Conservation (phyloP, 2,329 filamentous ascomycete species). For the Pseudogymnoascus verrucosus region DNA sequence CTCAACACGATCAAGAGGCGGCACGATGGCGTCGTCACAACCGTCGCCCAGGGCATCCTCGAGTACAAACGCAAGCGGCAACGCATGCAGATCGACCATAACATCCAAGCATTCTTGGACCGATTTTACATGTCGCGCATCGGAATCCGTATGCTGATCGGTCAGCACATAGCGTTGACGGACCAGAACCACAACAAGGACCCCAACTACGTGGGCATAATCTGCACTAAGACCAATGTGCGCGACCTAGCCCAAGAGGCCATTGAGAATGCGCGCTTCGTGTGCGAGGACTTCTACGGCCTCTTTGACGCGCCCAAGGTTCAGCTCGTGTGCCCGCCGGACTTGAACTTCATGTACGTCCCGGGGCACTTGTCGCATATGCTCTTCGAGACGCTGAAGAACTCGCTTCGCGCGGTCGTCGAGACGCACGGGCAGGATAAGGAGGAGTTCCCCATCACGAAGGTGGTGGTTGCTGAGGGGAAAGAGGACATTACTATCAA, state of each 20-base stretch:
- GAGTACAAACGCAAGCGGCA: constrained; percentile 97
- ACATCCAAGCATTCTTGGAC: constrained; percentile 95
- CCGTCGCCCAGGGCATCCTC: constrained; percentile 93
- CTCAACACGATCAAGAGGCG: constrained; percentile 90
- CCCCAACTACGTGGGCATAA: constrained; percentile 93
- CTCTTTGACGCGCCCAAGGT: constrained; percentile 95
- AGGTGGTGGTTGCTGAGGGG: constrained; percentile 94
- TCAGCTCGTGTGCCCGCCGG: constrained; percentile 88
- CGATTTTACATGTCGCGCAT: constrained; percentile 99
- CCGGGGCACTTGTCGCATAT: constrained; percentile 98
- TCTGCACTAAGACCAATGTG: constrained; percentile 97
- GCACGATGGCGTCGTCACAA: constrained; percentile 95
- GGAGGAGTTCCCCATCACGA: constrained; percentile 91
- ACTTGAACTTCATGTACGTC: constrained; percentile 98
- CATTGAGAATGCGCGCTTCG: constrained; percentile 97
- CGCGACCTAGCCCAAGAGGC: constrained; percentile 91
- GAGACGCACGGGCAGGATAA: constrained; percentile 92
- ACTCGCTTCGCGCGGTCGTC: constrained; percentile 92
- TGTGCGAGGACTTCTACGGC: constrained; percentile 97
- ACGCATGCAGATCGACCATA: constrained; percentile 96
- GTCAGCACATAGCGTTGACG: constrained; percentile 93
- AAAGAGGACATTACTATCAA: constrained; percentile 99
- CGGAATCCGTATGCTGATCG: constrained; percentile 97
- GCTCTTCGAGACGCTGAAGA: constrained; percentile 98
- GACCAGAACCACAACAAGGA: constrained; percentile 86